phyloP scores from a whole-genome alignment of 1,139 yeast genomes.

The Kurtzmaniella quercitrusa region DNA sequence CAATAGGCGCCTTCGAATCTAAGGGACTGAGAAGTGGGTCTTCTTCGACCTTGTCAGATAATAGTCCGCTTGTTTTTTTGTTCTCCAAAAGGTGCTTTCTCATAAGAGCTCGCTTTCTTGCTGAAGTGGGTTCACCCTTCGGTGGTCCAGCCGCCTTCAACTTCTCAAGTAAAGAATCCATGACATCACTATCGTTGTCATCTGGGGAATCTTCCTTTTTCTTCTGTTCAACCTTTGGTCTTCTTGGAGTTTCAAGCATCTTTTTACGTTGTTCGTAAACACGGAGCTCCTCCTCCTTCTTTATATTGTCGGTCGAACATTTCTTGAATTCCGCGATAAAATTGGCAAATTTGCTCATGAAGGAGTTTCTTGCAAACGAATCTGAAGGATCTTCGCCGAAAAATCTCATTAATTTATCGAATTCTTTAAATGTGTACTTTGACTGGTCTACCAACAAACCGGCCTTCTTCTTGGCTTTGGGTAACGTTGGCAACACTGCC shows the following conservation, averaged over 20 bases:
- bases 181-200: conserved; percentile 49
- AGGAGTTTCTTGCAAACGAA: conserved; percentile 59
- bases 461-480: conserved; percentile 65
- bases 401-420: conserved; percentile 64
- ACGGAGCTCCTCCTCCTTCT: conserved; percentile 75
- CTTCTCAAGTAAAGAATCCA: conserved; percentile 71
- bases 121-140: conserved; percentile 72
- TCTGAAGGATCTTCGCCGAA: conserved; percentile 79
- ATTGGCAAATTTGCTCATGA: conserved; percentile 68
- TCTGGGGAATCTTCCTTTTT: conserved; percentile 21
- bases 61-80: conserved; percentile 19
- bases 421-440: conserved; percentile 59
- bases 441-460: conserved; percentile 63
- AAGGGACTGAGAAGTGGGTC: conserved; percentile 3
- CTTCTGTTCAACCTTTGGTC: conserved; percentile 16
- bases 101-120: conserved; percentile 77
- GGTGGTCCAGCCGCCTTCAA: conserved; percentile 71
- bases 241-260: conserved; percentile 47
- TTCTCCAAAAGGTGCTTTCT: conserved; percentile 53
- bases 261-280: conserved; percentile 72
- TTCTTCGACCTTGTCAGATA: conserved; percentile 8
- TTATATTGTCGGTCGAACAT: conserved; percentile 72
- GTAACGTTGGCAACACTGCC: conserved; percentile 60
- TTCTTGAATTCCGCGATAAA: conserved; percentile 73
- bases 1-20: conserved; percentile 8